Conservation (phyloP, 2,329 filamentous ascomycete species). For the Lanzia echinophila region DNA sequence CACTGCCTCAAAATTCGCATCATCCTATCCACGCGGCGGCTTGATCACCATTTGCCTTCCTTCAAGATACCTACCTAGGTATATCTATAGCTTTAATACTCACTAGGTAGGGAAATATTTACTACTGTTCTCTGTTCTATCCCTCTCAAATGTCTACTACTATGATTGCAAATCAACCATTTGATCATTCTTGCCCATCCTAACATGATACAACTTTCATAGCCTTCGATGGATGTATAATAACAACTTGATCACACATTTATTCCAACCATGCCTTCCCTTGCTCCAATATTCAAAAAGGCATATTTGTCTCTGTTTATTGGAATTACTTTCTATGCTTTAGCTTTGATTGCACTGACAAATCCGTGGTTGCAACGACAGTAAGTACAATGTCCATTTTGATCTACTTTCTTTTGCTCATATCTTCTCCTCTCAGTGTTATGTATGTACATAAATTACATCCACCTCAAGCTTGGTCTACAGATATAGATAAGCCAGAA, state of each 20-base stretch:
- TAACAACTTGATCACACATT: not conserved
- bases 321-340: slow-evolving; percentile 57
- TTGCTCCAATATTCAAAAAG: slow-evolving; percentile 41
- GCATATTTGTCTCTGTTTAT: slow-evolving; percentile 45
- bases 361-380: slow-evolving; percentile 71
- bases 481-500: slow-evolving; percentile 69
- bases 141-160: no score
- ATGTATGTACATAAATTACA: slow-evolving; percentile 80
- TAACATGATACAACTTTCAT: no score
- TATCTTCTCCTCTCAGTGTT: slow-evolving; percentile 40
- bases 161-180: no score
- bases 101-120: no score
- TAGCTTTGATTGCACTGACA: slow-evolving; percentile 58
- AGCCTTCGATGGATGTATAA: no score
- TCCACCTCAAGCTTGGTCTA: slow-evolving; percentile 52
- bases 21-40: no score
- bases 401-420: not conserved
- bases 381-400: slow-evolving; percentile 43
- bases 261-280: slow-evolving; percentile 18
- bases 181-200: no score
- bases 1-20: no score
- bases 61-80: no score
- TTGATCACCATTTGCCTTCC: no score
- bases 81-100: no score
- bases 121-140: no score